Evolutionary conservation across 2,329 filamentous ascomycete genomes (phyloP).

Genomic region (Westerdykella sp.): DNA sequence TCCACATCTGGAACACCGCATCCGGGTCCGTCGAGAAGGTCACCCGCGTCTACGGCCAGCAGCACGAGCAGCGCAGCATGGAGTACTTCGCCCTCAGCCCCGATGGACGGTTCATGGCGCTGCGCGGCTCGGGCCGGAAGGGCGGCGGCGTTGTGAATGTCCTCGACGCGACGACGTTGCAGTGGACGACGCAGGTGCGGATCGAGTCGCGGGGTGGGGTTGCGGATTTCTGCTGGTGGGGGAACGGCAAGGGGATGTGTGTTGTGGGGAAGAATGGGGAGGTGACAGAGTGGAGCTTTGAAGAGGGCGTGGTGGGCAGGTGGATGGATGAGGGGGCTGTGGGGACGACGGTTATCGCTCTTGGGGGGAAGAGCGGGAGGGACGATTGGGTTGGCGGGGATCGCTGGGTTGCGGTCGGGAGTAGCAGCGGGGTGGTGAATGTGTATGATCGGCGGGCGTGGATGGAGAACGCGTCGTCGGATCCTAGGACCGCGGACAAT

Average conservation of each 20-base stretch:
- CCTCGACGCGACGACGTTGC: slow-evolving; percentile 69
- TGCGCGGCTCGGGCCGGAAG: slow-evolving; percentile 73
- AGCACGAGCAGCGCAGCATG: slow-evolving; percentile 82
- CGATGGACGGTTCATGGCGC: slow-evolving; percentile 76
- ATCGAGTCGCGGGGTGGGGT: slow-evolving; percentile 78
- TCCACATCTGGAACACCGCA: slow-evolving; percentile 87
- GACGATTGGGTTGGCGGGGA: slow-evolving; percentile 64
- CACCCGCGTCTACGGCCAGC: slow-evolving; percentile 65
- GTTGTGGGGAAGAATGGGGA: slow-evolving; percentile 83
- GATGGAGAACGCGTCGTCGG: slow-evolving; percentile 31
- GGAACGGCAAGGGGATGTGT: slow-evolving; percentile 70
- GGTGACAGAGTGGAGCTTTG: slow-evolving; percentile 80
- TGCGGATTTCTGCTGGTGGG: slow-evolving; percentile 91
- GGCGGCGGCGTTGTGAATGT: slow-evolving; percentile 86
- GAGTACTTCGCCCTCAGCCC: slow-evolving; percentile 84
- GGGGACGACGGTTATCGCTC: slow-evolving; percentile 71
- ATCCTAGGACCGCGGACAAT: slow-evolving; percentile 11
- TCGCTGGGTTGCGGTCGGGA: slow-evolving; percentile 84
- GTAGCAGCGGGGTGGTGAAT: slow-evolving; percentile 81
- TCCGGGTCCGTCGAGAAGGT: slow-evolving; percentile 80
- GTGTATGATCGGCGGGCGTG: slow-evolving; percentile 78
- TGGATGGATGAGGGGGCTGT: slow-evolving; percentile 91
- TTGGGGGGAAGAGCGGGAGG: slow-evolving; percentile 64
- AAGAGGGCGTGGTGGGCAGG: slow-evolving; percentile 63
- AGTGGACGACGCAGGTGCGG: slow-evolving; percentile 80